phyloP scores from a whole-genome alignment of 2,329 filamentous ascomycete genomes.

The Paraconiothyrium sp. region DNA sequence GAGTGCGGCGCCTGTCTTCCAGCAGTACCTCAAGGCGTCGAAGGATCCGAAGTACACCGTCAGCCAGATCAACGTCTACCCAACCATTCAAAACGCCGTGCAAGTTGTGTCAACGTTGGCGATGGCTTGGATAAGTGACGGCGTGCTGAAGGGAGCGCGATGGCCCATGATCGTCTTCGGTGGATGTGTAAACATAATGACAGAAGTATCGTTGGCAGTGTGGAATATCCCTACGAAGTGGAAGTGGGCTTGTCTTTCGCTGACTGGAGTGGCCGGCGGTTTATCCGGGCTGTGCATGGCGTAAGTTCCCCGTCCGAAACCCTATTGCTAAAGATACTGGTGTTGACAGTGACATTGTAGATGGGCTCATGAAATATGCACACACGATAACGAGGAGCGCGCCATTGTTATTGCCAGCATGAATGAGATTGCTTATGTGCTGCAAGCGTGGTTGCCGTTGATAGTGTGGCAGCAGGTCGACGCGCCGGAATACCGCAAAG shows the following conservation, averaged over 20 bases:
- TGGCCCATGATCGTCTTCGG: conserved; percentile 73
- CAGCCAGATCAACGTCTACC: conserved; percentile 66
- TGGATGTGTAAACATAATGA: conserved; percentile 53
- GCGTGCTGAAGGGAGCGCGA: conserved; percentile 65
- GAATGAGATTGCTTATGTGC: conserved; percentile 75
- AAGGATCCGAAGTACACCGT: conserved; percentile 57
- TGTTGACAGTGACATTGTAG: conserved; percentile 29
- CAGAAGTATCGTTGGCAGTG: conserved; percentile 56
- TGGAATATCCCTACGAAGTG: conserved; percentile 63
- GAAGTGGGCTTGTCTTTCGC: conserved; percentile 71
- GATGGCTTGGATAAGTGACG: conserved; percentile 74
- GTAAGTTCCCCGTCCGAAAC: conserved; percentile 37
- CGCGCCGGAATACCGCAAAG: conserved; percentile 68
- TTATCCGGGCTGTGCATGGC: conserved; percentile 62
- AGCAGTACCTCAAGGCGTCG: conserved; percentile 55
- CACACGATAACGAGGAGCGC: conserved; percentile 69
- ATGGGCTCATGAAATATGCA: conserved; percentile 66
- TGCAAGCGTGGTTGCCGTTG: conserved; percentile 75
- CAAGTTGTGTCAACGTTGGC: conserved; percentile 68
- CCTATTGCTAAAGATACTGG: conserved; percentile 8
- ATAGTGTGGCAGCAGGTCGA: conserved; percentile 73
- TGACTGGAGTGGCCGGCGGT: conserved; percentile 60
- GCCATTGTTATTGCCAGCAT: conserved; percentile 72
- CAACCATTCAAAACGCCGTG: conserved; percentile 61
- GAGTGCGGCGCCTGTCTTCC: conserved; percentile 65